Conservation (phyloP, 129 eudicot genomes). For the Tanacetum coccineum region DNA sequence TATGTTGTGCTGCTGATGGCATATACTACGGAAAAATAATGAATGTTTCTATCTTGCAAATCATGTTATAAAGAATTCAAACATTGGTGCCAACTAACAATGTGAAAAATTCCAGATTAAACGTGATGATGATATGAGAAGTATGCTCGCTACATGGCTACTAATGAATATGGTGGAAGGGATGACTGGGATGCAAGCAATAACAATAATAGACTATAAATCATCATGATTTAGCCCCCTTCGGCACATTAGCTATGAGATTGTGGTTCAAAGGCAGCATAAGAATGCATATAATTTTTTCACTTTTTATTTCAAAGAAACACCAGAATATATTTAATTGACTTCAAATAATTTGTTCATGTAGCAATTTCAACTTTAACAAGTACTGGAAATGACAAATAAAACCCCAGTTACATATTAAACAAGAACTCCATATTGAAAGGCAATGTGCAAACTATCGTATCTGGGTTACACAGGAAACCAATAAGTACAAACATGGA, state of each 20-base stretch:
- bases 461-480: background rate
- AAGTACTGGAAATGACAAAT: background rate
- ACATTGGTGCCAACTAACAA: background rate
- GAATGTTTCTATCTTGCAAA: background rate
- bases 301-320: too few species aligned
- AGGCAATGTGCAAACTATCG: background rate
- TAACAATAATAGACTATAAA: too few species aligned
- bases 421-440: background rate
- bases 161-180: too few species aligned
- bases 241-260: too few species aligned
- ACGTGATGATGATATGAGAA: background rate
- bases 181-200: too few species aligned
- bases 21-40: background rate
- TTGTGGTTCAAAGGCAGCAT: too few species aligned
- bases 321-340: too few species aligned
- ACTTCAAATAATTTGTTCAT: background rate
- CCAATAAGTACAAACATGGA: too few species aligned
- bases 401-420: background rate
- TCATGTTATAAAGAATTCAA: slow-evolving; percentile 7
- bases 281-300: too few species aligned
- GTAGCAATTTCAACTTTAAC: background rate
- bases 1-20: slow-evolving; percentile 1
- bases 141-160: background rate
- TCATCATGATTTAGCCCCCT: too few species aligned
- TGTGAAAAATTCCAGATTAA: background rate